Conservation (phyloP, 768 basidiomycete species). For the Suillus tomentosus region DNA sequence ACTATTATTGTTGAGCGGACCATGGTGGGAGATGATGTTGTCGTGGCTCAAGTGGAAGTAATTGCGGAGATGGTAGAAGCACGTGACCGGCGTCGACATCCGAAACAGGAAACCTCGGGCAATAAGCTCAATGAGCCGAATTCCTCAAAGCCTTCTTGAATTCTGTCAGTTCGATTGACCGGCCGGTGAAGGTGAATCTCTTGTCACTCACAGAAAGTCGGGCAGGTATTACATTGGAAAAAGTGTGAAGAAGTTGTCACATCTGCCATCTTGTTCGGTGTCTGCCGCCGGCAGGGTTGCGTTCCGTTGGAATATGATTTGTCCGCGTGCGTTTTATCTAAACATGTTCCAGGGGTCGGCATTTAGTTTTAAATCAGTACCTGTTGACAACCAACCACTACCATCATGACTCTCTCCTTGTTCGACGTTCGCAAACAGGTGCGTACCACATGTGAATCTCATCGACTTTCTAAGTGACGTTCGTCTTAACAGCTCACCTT, state of each 20-base stretch:
- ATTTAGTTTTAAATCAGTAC: background rate
- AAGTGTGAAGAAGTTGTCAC: background rate
- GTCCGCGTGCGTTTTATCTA: background rate
- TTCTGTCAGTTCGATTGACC: background rate
- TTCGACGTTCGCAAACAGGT: constrained; percentile 78
- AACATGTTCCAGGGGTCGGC: background rate
- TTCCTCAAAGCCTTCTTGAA: background rate
- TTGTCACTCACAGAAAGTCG: background rate
- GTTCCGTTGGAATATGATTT: constrained; percentile 5
- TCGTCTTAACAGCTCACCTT: constrained; percentile 66
- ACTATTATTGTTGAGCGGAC: constrained; percentile 87
- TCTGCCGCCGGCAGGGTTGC: background rate
- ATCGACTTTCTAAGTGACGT: constrained; percentile 5
- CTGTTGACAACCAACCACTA: background rate
- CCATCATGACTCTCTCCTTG: constrained; percentile 40
- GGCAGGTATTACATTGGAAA: background rate
- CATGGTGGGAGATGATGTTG: constrained; percentile 45
- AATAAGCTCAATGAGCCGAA: background rate
- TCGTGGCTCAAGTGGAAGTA: constrained; percentile 7
- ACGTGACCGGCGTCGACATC: constrained; percentile 9
- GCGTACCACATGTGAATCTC: constrained; percentile 3
- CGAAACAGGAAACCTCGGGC: constrained; percentile 3
- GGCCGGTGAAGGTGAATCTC: constrained; percentile 3
- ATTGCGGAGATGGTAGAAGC: background rate
- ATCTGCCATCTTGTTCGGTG: background rate